Evolutionary conservation across 1,139 yeast species (phyloP).

Genomic region (Suhomyces wounanorum): DNA sequence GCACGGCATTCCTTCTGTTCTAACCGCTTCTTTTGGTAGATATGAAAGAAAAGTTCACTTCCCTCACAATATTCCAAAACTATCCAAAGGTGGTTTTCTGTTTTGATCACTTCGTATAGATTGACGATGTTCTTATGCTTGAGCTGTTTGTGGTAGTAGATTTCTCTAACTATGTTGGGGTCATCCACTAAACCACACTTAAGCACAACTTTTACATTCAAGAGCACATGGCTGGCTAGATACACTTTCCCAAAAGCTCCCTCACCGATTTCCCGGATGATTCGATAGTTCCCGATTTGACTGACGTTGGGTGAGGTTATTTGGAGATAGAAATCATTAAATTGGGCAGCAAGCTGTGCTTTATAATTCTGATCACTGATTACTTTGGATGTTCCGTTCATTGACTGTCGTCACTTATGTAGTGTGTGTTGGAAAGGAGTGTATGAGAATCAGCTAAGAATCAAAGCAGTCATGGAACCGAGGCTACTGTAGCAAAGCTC

Average conservation of each 20-base stretch:
- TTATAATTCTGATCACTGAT: conserved; percentile 34
- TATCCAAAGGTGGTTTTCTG: conserved; percentile 82
- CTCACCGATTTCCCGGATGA: conserved; percentile 75
- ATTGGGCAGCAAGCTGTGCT: conserved; percentile 61
- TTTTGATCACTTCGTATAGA: conserved; percentile 80
- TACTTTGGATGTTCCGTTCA: conserved; percentile 22
- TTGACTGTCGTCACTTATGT: conserved; percentile 5
- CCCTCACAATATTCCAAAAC: conserved; percentile 90
- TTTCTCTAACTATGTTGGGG: conserved; percentile 90
- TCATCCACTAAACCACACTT: conserved; percentile 83
- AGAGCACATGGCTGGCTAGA: conserved; percentile 72
- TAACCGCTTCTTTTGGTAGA: conserved; percentile 58
- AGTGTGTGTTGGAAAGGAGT: background rate
- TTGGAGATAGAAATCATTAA: conserved; percentile 59
- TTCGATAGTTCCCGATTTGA: conserved; percentile 77
- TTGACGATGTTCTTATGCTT: conserved; percentile 82
- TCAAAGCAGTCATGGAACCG: background rate
- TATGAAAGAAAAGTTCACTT: conserved; percentile 77
- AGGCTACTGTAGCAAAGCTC: background rate
- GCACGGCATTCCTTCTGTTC: conserved; percentile 55
- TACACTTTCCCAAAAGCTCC: conserved; percentile 94
- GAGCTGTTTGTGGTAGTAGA: conserved; percentile 83
- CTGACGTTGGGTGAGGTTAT: conserved; percentile 53
- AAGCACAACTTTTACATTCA: conserved; percentile 76
- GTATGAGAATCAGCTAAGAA: background rate